phyloP scores from a whole-genome alignment of 352 stramenopile genomes.

The Phytopythium sindhum region DNA sequence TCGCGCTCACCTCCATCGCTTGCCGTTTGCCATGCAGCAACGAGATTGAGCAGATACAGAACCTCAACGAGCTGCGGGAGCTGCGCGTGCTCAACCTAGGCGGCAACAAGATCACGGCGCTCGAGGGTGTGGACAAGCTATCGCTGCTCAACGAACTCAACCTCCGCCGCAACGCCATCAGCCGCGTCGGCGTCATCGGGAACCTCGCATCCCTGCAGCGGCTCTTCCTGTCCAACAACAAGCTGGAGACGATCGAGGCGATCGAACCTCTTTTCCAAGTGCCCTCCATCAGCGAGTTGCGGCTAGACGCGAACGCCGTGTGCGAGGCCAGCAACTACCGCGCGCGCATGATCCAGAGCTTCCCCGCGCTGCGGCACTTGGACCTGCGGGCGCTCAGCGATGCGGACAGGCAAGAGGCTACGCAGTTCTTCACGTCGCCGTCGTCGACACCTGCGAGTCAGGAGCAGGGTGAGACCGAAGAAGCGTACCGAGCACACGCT shows the following conservation, averaged over 20 bases:
- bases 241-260: slow-evolving; percentile 64
- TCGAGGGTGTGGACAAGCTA: slow-evolving; percentile 82
- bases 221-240: slow-evolving; percentile 91
- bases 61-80: slow-evolving; percentile 79
- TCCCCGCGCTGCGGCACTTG: slow-evolving; percentile 78
- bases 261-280: slow-evolving; percentile 75
- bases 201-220: slow-evolving; percentile 76
- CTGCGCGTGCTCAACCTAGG: slow-evolving; percentile 91
- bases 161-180: slow-evolving; percentile 80
- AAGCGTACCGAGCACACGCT: slow-evolving; percentile 36
- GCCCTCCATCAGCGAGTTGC: slow-evolving; percentile 76
- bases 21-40: slow-evolving; percentile 46
- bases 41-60: slow-evolving; percentile 85
- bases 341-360: slow-evolving; percentile 60
- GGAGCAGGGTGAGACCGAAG: slow-evolving; percentile 43
- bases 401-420: slow-evolving; percentile 58
- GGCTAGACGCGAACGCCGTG: slow-evolving; percentile 82
- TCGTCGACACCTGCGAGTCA: slow-evolving; percentile 31
- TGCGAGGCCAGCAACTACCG: slow-evolving; percentile 64
- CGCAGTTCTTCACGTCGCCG: slow-evolving; percentile 19
- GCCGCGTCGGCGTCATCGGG: slow-evolving; percentile 48
- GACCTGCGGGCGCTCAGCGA: slow-evolving; percentile 80
- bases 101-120: slow-evolving; percentile 71
- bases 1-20: neutral
- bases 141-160: slow-evolving; percentile 89